Base-by-base conservation (phyloP, 495 filamentous ascomycete genomes). In the Aspergillus haitiensis region DNA sequence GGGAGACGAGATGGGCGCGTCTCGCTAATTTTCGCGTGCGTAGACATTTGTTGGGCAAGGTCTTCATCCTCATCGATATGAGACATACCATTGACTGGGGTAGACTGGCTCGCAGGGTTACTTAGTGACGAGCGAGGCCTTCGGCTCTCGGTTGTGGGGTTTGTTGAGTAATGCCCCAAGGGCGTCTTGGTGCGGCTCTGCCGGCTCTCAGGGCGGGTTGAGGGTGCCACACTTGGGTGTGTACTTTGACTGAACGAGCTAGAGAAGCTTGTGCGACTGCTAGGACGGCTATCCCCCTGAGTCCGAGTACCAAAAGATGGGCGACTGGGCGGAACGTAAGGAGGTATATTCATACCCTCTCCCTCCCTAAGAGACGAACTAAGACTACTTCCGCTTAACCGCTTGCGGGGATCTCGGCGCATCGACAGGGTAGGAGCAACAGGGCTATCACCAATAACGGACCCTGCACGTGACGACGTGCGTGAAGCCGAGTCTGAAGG, bases 401-500 rank as follows among this genome's bases (percentile, higher is more conserved):
- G 82, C 59, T 86, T 91, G 59, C 83, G 81, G 68, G 87, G 88
- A 62, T 82, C 83, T 64, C 86, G 86, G 21, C 92, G 85, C 65
- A 93, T 84, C 0, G 91, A 92, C 59, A 96, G 83, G 7, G 84
- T 88, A 1, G 86, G 79, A 12, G 91, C 84, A n/a, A 95, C 82
- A 47, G 79, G 77, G 61, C 76, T 79, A 9, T 81, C 76, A 9
- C 78, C 79, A 3, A 81, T 55, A 1, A 81, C 73, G 34, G 80
- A 82, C 3, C 82, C 81, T 47, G 75, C 70, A 59, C 87, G 84
- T 9, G 92, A 91, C 1, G 91, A 93, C 32, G 82, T 79, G 32
- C 88, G 87, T n/a, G 93, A 91, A 6, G 94, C 92, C 2, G 90
- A 93, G 51, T 77, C 82, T 12, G 83, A 83, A 9, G 90, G 90